A percentile compares a stretch with the other conserved stretches of the same genome.
phyloP scores from a whole-genome alignment of 2,329 filamentous ascomycete species.

The Fusarium agapanthi region DNA sequence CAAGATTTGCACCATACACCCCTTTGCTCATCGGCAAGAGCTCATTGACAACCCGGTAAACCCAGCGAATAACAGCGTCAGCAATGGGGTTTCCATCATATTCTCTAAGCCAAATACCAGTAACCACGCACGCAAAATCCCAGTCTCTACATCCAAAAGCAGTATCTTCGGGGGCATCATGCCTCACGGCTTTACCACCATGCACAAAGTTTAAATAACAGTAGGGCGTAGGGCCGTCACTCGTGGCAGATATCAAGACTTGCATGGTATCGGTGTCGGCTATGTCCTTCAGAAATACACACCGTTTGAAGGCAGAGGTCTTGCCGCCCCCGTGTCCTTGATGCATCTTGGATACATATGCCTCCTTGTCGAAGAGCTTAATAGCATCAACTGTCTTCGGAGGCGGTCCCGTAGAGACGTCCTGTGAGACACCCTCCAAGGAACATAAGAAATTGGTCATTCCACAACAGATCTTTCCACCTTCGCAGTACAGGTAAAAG shows the following conservation, averaged over 20 bases:
- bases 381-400: constrained; percentile 55
- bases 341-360: constrained; percentile 69
- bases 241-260: constrained; percentile 55
- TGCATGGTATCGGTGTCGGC: constrained; percentile 45
- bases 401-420: background rate
- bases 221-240: constrained; percentile 58
- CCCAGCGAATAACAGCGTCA: constrained; percentile 58
- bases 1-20: constrained; percentile 68
- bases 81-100: constrained; percentile 56
- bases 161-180: constrained; percentile 55
- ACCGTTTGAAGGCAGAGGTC: constrained; percentile 72
- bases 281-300: constrained; percentile 65
- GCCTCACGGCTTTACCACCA: constrained; percentile 61
- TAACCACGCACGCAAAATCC: constrained; percentile 71
- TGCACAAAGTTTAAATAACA: constrained; percentile 72
- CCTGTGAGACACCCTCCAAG: background rate
- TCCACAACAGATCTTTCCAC: constrained; percentile 57
- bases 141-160: constrained; percentile 72
- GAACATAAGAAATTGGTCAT: constrained; percentile 53
- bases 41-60: constrained; percentile 58
- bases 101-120: constrained; percentile 67
- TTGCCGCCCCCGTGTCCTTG: constrained; percentile 65
- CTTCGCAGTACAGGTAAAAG: constrained; percentile 63
- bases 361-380: constrained; percentile 65
- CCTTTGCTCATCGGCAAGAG: constrained; percentile 62